Base-by-base conservation (phyloP, 352 stramenopile genomes). In the Phytophthora rubi region DNA sequence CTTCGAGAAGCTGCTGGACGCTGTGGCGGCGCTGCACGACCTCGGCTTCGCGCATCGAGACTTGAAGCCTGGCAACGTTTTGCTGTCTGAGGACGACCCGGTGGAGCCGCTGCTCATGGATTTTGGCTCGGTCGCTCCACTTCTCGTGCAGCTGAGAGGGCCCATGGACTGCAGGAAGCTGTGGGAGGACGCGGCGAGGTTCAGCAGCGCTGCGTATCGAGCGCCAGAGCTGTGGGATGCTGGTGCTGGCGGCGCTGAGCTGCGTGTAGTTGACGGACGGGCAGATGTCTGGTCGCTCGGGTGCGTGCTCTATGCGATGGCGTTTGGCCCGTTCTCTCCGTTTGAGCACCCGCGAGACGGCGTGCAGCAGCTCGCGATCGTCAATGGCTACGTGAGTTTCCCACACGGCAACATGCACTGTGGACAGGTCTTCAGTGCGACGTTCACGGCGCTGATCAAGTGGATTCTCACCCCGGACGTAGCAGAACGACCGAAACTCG, bases 281-380 rank as follows among this genome's bases (percentile, higher is more conserved):
- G 79, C 89, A 0, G 94, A 99, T 70, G 90, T 98, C 26, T 99
- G 93, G 93, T 86, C 81, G 42, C 84, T 98, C 26, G 94, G 94
- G 4, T 98, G 93, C 61, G 65, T 94, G 12, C 74, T 98, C 0
- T 98, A 97, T 73, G 92, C 91, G 1, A 92, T 98, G 75, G 84
- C 95, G 37, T 98, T 94, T 72, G 93, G 94, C 3, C 85, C 86
- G 15, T 89, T 86, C 51, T 97, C 90, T 52, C 95, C 95, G 0
- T 97, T 97, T 72, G 95, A 98, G 65, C 83, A 79, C 47, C 63
- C 72, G 16, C 75, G 53, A 21, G 69, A 89, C 8, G 83, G 84
- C 30, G 79, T 91, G 4, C 73, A 85, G 44, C 70, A 70, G 13
- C 76, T 90, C 16, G 85, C 82, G 3, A 90, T 91, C 60, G 65